Evolutionary conservation across 768 basidiomycete genomes (phyloP), one percentile per base, ranked within the genome.

Genomic region (Kwoniella heveanensis): DNA sequence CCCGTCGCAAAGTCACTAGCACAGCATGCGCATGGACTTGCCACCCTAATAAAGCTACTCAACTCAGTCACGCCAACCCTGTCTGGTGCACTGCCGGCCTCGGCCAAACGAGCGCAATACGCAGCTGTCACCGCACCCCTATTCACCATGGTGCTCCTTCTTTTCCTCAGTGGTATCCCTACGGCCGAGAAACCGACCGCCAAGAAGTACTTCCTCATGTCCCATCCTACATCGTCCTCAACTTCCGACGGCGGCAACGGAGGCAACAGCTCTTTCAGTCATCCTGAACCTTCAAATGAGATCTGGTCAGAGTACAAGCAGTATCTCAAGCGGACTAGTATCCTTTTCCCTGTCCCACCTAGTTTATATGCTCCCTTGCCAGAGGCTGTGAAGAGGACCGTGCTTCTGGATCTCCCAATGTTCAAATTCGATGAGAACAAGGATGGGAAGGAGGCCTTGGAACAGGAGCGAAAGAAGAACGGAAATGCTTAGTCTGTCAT

Each of bases 81-180:
- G 6, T 81, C 85, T 47, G 83, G 84, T 6, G 66, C 71, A 19
- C 71, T 86, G 12, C 51, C 80, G 12, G 77, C 78, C 3, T 81
- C 83, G 5, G 80, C 85, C 2, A 80, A 81, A 54, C 77, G 84
- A 7, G 88, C 88, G 5, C 86, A 86, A 69, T 85, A 85, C 68
- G 87, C 83, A 21, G 78, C 87, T 4, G 81, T 88, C 55, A 80
- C 85, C 21, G 85, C 87, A 0, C 88, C 88, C 0, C 78, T 89
- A 22, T 85, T 89, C 78, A 89, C 88, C 2, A 82, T 85, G 65
- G 54, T 73, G 17, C 60, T 88, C 12, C 64, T 79, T 6, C 83
- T 90, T 81, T 88, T 88, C 79, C 85, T 82, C 5, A 87, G 87
- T 12, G 88, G 88, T 9, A 71, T 90, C n/a, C 88, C 88, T 0